These are phyloP conservation scores for Leishmania mexicana DNA, from an alignment of 208 protist species.

Conservation along the genomic window DNA sequence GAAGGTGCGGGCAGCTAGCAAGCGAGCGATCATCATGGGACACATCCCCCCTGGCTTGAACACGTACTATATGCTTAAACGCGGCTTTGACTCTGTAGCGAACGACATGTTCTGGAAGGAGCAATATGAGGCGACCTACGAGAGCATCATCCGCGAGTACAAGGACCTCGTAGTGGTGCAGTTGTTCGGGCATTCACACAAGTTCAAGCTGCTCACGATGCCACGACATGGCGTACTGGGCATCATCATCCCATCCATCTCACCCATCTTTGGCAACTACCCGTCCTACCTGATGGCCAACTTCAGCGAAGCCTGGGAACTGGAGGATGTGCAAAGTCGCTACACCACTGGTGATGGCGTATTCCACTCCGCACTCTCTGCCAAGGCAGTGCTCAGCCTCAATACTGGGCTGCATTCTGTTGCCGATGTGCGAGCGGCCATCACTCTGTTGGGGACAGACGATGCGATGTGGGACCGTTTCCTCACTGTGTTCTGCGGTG, in stretches of 20 bases:
- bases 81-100: slow-evolving; percentile 30
- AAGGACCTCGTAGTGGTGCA: slow-evolving; percentile 46
- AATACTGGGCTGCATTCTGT: slow-evolving; percentile 30
- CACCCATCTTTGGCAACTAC: slow-evolving; percentile 63
- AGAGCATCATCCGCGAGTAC: slow-evolving; percentile 51
- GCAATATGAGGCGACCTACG: slow-evolving; percentile 51
- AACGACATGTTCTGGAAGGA: slow-evolving; percentile 76
- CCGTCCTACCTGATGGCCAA: slow-evolving; percentile 71
- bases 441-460: slow-evolving; percentile 32
- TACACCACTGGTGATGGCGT: slow-evolving; percentile 36
- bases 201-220: slow-evolving; percentile 52
- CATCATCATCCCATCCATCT: slow-evolving; percentile 65
- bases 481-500: slow-evolving; percentile 46
- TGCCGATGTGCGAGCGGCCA: slow-evolving; percentile 10
- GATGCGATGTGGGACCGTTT: slow-evolving; percentile 52
- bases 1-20: slow-evolving; percentile 29
- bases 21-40: slow-evolving; percentile 76
- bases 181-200: slow-evolving; percentile 81
- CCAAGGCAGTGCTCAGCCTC: slow-evolving; percentile 36
- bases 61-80: slow-evolving; percentile 12
- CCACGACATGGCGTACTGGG: slow-evolving; percentile 20
- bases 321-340: slow-evolving; percentile 52
- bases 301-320: slow-evolving; percentile 37
- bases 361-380: slow-evolving; percentile 42
- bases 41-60: slow-evolving; percentile 71